Evolutionary conservation across 345 rosid genomes (phyloP), one percentile per base, ranked within the genome.

Genomic region (Trapa incisa): DNA sequence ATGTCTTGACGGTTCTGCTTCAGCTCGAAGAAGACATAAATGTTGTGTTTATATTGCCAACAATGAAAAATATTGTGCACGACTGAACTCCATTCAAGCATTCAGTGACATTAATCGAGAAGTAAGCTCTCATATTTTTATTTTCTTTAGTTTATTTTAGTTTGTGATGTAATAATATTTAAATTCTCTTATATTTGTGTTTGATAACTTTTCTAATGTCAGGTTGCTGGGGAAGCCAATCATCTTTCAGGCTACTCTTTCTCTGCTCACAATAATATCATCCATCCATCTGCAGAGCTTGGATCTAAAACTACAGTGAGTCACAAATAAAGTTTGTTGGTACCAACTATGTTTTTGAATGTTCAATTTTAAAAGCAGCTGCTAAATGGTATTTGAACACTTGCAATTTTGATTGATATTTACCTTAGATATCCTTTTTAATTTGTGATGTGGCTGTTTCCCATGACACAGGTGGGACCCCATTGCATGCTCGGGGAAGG

Each of bases 401-500:
- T 15, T 33, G 35, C 35, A 54, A 54, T 0, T 16, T 54, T 43
- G 50, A 7, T 7, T 32, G 56, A 12, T 41, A 37, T 22, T 48
- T 45, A 60, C n/a, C 42, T 57, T 17, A 41, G 68, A 37, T 36
- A 47, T 41, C 22, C 37, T 36, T 68, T 22, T 60, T 68, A 13
- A 45, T 43, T 65, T 68, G 35, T 43, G 11, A 13, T 10, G 41
- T 39, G 60, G 37, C 41, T 61, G 35, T 32, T 70, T 33, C 29
- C 1, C 47, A 14, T 70, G 74, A 56, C 81, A 68, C 71, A 94
- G 97, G 87, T 94, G 57, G 99, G 99, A 57, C 92, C 95, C 29
- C 84, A 91, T 75, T 87, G 97, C 80, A 82, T 89, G 89, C 83
- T 89, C 66, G 95, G 95, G 48, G 97, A 94, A 82, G 96, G 97